Percentiles rank a stretch among this genome's conserved stretches.
Evolutionary conservation across 306 rosid species (phyloP).

Genomic region (Inga leiocalycina): DNA sequence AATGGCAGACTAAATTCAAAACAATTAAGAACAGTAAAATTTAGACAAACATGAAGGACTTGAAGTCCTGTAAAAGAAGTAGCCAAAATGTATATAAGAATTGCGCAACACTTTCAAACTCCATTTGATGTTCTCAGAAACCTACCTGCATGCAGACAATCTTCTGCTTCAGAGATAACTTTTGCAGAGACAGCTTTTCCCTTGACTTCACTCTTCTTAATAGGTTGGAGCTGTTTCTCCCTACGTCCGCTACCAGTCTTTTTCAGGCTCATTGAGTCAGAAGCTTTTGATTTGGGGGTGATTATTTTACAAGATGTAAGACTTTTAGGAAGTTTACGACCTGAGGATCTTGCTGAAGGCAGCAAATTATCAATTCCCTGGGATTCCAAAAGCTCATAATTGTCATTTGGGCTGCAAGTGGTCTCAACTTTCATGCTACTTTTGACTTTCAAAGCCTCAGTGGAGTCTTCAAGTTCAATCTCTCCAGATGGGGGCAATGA

Average conservation of each 20-base stretch:
- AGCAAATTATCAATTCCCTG: conserved; percentile 40
- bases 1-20: conserved; percentile 25
- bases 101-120: conserved; percentile 17
- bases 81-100: conserved; percentile 25
- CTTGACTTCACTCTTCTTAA: conserved; percentile 52
- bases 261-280: conserved; percentile 53
- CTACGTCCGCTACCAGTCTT: conserved; percentile 46
- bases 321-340: conserved; percentile 60
- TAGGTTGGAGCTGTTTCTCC: conserved; percentile 56
- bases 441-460: conserved; percentile 44
- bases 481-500: conserved; percentile 47
- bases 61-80: conserved; percentile 12
- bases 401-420: conserved; percentile 39
- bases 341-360: conserved; percentile 51
- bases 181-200: conserved; percentile 44
- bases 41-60: conserved; percentile 24
- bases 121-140: conserved; percentile 13
- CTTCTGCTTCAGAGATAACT: conserved; percentile 45
- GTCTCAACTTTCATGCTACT: conserved; percentile 42
- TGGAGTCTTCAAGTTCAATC: conserved; percentile 40
- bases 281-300: conserved; percentile 54
- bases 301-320: conserved; percentile 44
- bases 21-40: conserved; percentile 22
- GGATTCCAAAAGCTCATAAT: conserved; percentile 42
- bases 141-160: conserved; percentile 60